Percentiles rank a stretch among this genome's conserved stretches.
Conservation (phyloP, 805 yeast species). For the Candida ascalaphidarum region DNA sequence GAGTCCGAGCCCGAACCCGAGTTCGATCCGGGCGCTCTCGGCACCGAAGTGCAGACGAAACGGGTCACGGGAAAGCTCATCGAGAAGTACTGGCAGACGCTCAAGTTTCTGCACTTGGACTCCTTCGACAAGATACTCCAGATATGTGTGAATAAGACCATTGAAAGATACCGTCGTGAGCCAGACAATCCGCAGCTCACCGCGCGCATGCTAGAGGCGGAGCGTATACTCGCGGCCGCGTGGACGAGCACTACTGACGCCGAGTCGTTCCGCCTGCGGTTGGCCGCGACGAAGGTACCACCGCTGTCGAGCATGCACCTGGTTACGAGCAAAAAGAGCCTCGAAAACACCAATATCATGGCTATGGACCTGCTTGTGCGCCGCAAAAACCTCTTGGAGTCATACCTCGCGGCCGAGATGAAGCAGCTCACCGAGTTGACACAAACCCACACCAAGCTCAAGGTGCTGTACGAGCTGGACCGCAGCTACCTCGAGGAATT, state of each 20-base stretch:
- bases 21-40: constrained; percentile 1
- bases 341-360: background rate
- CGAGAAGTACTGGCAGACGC: constrained; percentile 8
- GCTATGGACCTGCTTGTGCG: background rate
- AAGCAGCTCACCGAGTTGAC: constrained; percentile 27
- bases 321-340: background rate
- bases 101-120: constrained; percentile 4
- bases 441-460: constrained; percentile 12
- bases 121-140: constrained; percentile 6
- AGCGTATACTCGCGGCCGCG: constrained; percentile 6
- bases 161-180: constrained; percentile 6
- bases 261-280: constrained; percentile 8
- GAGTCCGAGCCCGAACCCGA: constrained; percentile 1
- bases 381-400: constrained; percentile 15
- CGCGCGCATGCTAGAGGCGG: constrained; percentile 6
- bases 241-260: constrained; percentile 7
- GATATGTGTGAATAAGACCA: constrained; percentile 4
- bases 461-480: constrained; percentile 21
- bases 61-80: constrained; percentile 6
- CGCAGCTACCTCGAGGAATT: constrained; percentile 22
- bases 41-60: constrained; percentile 3
- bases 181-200: constrained; percentile 2
- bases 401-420: constrained; percentile 31
- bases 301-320: constrained; percentile 1
- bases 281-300: constrained; percentile 9